A percentile compares a stretch with the other conserved stretches of the same genome.
These are phyloP conservation scores for Fonsecaea erecta DNA, from an alignment of 2,329 filamentous ascomycete genomes.

Conservation along the genomic window DNA sequence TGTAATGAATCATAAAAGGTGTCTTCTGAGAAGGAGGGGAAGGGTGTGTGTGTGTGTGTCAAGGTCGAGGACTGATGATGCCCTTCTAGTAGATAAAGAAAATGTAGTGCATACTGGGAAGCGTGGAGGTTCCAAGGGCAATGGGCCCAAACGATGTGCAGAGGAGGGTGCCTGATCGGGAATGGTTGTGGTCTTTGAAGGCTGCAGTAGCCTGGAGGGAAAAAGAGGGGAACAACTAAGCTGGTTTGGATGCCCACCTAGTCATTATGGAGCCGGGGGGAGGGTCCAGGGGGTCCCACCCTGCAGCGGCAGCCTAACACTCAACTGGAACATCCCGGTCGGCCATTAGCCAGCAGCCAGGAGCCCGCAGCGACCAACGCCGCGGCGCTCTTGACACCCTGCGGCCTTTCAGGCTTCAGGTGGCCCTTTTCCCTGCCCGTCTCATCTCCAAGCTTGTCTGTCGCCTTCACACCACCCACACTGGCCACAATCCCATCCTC, in stretches of 20 bases:
- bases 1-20: slow-evolving; percentile 9
- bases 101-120: slow-evolving; percentile 10
- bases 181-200: slow-evolving; percentile 14
- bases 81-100: slow-evolving; percentile 14
- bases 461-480: slow-evolving; percentile 8
- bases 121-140: slow-evolving; percentile 9
- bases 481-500: slow-evolving; percentile 8
- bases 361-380: neutral
- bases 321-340: slow-evolving; percentile 1
- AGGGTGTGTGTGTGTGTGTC: neutral
- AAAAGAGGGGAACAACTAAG: slow-evolving; percentile 17
- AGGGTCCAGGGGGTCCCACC: neutral
- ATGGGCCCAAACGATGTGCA: neutral
- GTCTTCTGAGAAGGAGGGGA: neutral
- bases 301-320: neutral
- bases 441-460: neutral
- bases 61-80: slow-evolving; percentile 16
- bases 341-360: neutral
- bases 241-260: neutral
- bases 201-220: slow-evolving; percentile 15
- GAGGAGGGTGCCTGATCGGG: slow-evolving; percentile 17
- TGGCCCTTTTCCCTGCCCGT: neutral
- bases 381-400: neutral
- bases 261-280: neutral
- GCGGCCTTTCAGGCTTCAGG: neutral